Evolutionary conservation across 2,329 filamentous ascomycete genomes (phyloP), one percentile per base, ranked within the genome.

Genomic region (Huntiella decipiens): DNA sequence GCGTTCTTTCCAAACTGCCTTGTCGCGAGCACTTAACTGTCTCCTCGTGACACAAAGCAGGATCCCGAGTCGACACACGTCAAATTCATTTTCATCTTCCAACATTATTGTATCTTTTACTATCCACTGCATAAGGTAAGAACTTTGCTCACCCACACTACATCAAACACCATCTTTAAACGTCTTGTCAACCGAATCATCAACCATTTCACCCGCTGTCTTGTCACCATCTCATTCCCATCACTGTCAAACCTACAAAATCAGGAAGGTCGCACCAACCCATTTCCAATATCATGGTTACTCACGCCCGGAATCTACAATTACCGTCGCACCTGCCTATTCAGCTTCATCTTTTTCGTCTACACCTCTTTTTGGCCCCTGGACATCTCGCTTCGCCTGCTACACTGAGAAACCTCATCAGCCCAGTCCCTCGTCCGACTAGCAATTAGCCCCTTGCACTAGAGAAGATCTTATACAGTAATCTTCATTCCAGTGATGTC

Each of bases 1-100:
- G 15, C 3, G 34, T 4, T 16, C 5, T 36, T 36, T 36, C 5
- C 4, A 36, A n/a, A 39, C 16, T 19, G 16, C 6, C 16, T 32
- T 11, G 28, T 43, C 31, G 17, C 40, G 40, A 43, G 17, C 33
- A 43, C 40, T 43, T 43, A n/a, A 43, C 11, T 43, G 40, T 43
- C 34, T 8, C 33, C 34, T 35, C 40, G 40, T 43, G 31, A 43
- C 40, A 43, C 40, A 16, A 43, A 34, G 15, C 22, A 31, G 40
- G 28, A 43, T 43, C 15, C 12, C 28, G 40, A 43, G 40, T 34
- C 31, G 12, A n/a, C 12, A 36, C 34, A 28, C 22, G 22, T 28
- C 22, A 28, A 28, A 28, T 28, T 10, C 22, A 28, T 28, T 28
- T 28, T 28, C 22, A 28, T 28, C 22, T 28, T 28, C 22, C 22